Conservation (phyloP, 805 yeast genomes). For the Wickerhamomyces silvicola region DNA sequence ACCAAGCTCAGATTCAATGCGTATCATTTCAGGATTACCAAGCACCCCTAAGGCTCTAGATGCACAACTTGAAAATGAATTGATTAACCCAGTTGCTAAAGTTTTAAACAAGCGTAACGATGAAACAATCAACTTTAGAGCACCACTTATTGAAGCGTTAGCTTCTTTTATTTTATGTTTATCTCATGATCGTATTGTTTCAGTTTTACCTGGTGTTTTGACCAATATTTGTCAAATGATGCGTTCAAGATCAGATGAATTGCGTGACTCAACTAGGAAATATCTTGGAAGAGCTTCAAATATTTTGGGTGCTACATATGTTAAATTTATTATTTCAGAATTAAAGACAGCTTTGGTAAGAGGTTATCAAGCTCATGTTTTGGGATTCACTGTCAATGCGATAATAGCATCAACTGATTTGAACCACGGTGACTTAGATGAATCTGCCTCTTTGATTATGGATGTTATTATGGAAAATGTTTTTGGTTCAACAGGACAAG, state of each 20-base stretch:
- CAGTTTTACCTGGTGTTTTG: constrained; percentile 72
- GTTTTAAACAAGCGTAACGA: constrained; percentile 63
- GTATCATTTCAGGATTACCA: constrained; percentile 29
- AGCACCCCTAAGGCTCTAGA: constrained; percentile 31
- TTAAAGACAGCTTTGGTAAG: constrained; percentile 70
- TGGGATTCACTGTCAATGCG: constrained; percentile 81
- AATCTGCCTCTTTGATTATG: constrained; percentile 51
- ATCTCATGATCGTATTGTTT: constrained; percentile 44
- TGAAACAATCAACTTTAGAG: constrained; percentile 67
- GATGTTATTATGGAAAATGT: constrained; percentile 84
- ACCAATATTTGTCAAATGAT: constrained; percentile 86
- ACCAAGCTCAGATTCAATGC: constrained; percentile 13
- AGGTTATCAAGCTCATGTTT: constrained; percentile 91
- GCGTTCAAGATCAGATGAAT: constrained; percentile 77
- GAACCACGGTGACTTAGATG: constrained; percentile 70
- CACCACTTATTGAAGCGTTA: constrained; percentile 77
- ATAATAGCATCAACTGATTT: constrained; percentile 53
- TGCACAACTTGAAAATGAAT: constrained; percentile 44
- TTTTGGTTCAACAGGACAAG: constrained; percentile 88
- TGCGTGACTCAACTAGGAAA: constrained; percentile 81
- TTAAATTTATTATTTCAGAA: constrained; percentile 72
- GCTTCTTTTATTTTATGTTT: constrained; percentile 61
- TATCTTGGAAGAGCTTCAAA: constrained; percentile 59
- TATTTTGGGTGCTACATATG: constrained; percentile 65
- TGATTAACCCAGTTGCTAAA: constrained; percentile 57